Percentiles rank a stretch among this genome's conserved stretches.
Conservation (phyloP, 108 stramenopile genomes). For the Cyclotella atomus region DNA sequence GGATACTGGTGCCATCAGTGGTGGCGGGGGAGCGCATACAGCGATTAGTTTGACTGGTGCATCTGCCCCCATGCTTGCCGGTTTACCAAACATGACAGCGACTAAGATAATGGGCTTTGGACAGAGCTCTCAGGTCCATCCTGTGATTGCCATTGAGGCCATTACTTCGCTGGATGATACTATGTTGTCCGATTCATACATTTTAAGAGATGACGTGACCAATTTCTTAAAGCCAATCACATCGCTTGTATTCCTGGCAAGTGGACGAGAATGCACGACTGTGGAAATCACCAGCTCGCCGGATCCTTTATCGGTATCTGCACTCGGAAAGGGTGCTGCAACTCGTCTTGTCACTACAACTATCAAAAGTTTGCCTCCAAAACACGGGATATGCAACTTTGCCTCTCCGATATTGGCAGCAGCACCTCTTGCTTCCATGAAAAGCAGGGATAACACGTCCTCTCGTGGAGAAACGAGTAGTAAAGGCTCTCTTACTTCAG, state of each 20-base stretch:
- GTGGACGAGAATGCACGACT: constrained; percentile 79
- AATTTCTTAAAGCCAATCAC: constrained; percentile 29
- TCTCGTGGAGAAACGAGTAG: constrained; percentile 13
- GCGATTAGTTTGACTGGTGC: constrained; percentile 2
- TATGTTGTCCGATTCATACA: not conserved
- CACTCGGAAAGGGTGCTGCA: constrained; percentile 12
- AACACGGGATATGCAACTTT: constrained; percentile 63
- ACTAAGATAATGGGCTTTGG: constrained; percentile 66
- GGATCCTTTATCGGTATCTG: constrained; percentile 10
- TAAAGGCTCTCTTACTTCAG: not conserved
- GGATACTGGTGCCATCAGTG: constrained; percentile 17
- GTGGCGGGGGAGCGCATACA: not conserved
- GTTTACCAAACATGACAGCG: constrained; percentile 35
- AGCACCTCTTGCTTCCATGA: constrained; percentile 58
- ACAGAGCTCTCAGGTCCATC: constrained; percentile 84
- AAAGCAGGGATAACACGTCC: not conserved
- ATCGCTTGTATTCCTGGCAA: constrained; percentile 61
- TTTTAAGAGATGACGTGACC: too few relatives aligned
- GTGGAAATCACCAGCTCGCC: constrained; percentile 63
- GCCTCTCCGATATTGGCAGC: constrained; percentile 78
- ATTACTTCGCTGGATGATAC: constrained; percentile 13
- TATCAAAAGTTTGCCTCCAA: constrained; percentile 40
- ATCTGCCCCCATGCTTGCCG: constrained; percentile 2
- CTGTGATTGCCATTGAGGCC: constrained; percentile 67
- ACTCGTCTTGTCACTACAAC: constrained; percentile 6